Evolutionary conservation across 257 asterid genomes (phyloP).

Genomic region (Henckelia pumila): DNA sequence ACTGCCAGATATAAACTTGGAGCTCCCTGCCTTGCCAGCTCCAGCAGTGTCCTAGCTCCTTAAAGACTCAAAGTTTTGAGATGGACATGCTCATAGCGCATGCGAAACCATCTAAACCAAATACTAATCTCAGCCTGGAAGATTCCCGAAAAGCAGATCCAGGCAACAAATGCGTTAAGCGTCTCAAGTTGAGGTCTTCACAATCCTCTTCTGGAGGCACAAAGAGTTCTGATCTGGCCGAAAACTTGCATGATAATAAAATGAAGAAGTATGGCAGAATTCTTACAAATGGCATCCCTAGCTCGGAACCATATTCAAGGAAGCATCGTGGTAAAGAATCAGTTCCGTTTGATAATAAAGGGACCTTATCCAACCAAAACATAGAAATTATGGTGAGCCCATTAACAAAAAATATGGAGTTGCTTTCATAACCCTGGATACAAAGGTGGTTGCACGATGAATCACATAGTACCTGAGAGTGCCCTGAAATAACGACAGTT

Average conservation of each 20-base stretch:
- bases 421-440: constrained; percentile 67
- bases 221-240: constrained; percentile 32
- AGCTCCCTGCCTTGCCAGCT: constrained; percentile 42
- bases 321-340: constrained; percentile 30
- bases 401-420: constrained; percentile 25
- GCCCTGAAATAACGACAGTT: constrained; percentile 32
- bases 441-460: constrained; percentile 53
- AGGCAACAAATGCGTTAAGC: constrained; percentile 66
- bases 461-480: constrained; percentile 23
- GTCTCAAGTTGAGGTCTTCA: constrained; percentile 50
- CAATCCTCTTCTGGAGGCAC: constrained; percentile 41
- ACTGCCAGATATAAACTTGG: constrained; percentile 48
- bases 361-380: constrained; percentile 19
- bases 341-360: constrained; percentile 22
- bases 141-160: constrained; percentile 39
- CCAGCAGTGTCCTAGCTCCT: constrained; percentile 41
- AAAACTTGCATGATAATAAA: constrained; percentile 34
- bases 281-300: constrained; percentile 18
- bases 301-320: constrained; percentile 27
- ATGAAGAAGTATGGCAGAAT: constrained; percentile 24
- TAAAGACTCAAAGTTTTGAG: constrained; percentile 80
- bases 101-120: constrained; percentile 45
- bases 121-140: constrained; percentile 16
- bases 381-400: constrained; percentile 21
- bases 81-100: constrained; percentile 48